Percentiles rank a stretch among this genome's conserved stretches.
phyloP scores from a whole-genome alignment of 371 early-diverging fungal genomes.

The Mortierella sp. region DNA sequence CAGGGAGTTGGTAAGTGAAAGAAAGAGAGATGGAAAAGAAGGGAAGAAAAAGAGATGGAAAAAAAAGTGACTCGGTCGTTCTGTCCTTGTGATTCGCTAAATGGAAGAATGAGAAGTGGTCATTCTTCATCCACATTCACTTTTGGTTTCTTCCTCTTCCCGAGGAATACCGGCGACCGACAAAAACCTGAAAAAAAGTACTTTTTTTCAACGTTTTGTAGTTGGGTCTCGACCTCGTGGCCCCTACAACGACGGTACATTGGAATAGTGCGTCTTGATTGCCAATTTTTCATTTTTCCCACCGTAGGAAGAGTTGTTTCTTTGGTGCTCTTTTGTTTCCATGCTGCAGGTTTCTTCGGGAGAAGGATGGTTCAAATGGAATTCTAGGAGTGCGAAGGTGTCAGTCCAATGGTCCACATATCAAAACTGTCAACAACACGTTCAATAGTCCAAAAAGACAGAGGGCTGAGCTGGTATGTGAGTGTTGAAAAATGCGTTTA shows the following conservation, averaged over 20 bases:
- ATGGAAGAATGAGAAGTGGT: neutral
- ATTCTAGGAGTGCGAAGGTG: no score
- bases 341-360: no score
- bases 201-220: neutral
- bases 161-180: neutral
- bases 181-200: neutral
- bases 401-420: neutral
- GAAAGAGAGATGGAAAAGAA: neutral
- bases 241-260: no score
- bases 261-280: no score
- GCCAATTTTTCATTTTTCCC: no score
- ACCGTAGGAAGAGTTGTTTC: no score
- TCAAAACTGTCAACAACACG: neutral
- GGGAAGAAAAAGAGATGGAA: neutral
- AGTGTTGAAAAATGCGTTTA: neutral
- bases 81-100: neutral
- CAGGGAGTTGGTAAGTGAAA: neutral
- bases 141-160: no score
- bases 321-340: no score
- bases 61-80: no score
- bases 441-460: neutral
- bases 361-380: no score
- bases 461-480: neutral
- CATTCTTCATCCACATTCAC: neutral
- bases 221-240: neutral